Evolutionary conservation across 2,329 filamentous ascomycete genomes (phyloP).

Genomic region (Fusarium cicatricum): DNA sequence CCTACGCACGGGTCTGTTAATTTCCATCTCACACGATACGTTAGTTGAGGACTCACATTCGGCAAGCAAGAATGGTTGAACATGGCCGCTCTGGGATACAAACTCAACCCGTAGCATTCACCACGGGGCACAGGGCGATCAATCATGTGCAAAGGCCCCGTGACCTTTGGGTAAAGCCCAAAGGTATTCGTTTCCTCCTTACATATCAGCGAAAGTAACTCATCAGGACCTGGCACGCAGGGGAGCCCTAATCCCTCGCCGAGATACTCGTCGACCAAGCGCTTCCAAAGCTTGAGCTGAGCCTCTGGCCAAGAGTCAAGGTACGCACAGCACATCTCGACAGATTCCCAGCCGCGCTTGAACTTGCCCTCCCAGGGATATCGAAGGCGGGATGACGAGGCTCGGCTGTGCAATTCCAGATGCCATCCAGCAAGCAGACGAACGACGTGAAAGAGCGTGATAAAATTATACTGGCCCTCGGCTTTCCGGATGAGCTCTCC

Average conservation of each 20-base stretch:
- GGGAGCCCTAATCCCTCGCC: constrained; percentile 28
- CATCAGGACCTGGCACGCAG: constrained; percentile 17
- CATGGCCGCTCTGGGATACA: constrained; percentile 42
- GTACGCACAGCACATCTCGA: constrained; percentile 41
- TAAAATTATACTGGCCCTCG: constrained; percentile 41
- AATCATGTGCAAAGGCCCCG: constrained; percentile 30
- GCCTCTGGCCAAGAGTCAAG: constrained; percentile 42
- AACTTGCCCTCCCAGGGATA: constrained; percentile 30
- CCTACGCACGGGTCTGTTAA: constrained; percentile 20
- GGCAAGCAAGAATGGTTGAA: constrained; percentile 45
- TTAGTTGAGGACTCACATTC: constrained; percentile 32
- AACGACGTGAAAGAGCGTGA: constrained; percentile 42
- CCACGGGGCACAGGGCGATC: constrained; percentile 27
- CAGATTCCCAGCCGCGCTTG: constrained; percentile 38
- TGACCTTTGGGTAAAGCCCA: constrained; percentile 38
- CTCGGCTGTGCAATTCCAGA: constrained; percentile 22
- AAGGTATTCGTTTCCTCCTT: constrained; percentile 45
- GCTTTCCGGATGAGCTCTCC: constrained; percentile 21
- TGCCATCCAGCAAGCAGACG: constrained; percentile 40
- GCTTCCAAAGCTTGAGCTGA: constrained; percentile 40
- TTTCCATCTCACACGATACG: too few species aligned
- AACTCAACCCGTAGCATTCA: constrained; percentile 37
- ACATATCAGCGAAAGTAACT: constrained; percentile 39
- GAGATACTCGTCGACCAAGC: constrained; percentile 36
- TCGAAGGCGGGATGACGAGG: not conserved